A percentile compares a stretch with the other conserved stretches of the same genome.
Conservation (phyloP, 208 protist species). For the Leptomonas seymouri region DNA sequence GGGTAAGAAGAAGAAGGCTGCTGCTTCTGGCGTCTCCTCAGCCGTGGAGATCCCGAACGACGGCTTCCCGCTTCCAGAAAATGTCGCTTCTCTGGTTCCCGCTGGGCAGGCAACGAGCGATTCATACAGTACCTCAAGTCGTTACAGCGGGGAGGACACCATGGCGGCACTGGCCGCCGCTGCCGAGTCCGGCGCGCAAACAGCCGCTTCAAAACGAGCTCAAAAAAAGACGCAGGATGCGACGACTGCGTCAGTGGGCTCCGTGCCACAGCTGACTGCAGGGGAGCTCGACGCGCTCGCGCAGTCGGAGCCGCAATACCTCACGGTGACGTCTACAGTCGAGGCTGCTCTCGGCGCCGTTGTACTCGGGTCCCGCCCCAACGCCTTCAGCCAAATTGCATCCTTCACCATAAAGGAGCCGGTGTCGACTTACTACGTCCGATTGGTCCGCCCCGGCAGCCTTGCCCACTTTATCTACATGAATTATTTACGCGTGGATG, state of each 20-base stretch:
- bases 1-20: conserved; percentile 20
- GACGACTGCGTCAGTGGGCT: background rate
- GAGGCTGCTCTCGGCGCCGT: conserved; percentile 62
- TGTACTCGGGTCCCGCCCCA: conserved; percentile 57
- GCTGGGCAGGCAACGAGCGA: background rate
- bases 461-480: conserved; percentile 60
- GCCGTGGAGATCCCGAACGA: background rate
- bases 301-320: conserved; percentile 51
- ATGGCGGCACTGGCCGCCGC: conserved; percentile 19
- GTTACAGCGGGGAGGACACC: conserved; percentile 23
- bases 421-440: conserved; percentile 63
- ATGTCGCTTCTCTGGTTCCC: conserved; percentile 1
- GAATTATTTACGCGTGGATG: conserved; percentile 63
- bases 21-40: background rate
- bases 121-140: conserved; percentile 12
- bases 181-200: conserved; percentile 26
- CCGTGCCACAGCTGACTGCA: conserved; percentile 10
- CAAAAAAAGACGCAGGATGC: background rate
- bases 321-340: conserved; percentile 59
- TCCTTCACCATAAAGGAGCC: conserved; percentile 35
- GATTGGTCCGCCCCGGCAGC: conserved; percentile 52
- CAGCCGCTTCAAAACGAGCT: conserved; percentile 9
- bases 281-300: conserved; percentile 18
- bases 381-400: conserved; percentile 63
- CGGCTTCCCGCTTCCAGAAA: conserved; percentile 12